Evolutionary conservation across 257 asterid species (phyloP).

Genomic region (Catharanthus roseus): DNA sequence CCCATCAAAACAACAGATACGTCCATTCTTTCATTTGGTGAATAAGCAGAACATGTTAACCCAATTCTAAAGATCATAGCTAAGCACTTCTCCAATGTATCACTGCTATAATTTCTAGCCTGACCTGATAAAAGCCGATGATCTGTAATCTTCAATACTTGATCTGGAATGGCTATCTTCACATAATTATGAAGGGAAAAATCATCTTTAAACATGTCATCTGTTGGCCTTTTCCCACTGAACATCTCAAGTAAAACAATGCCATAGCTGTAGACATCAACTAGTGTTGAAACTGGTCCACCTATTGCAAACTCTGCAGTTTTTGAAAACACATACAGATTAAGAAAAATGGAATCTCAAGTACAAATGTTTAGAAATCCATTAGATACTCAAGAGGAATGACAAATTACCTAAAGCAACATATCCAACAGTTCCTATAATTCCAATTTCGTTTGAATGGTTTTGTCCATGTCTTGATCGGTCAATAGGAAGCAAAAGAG

Average conservation of each 20-base stretch:
- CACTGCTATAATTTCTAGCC: neutral
- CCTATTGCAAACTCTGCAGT: constrained; percentile 1
- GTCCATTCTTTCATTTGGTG: constrained; percentile 20
- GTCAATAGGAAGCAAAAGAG: constrained; percentile 12
- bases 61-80: constrained; percentile 16
- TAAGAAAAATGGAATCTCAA: neutral
- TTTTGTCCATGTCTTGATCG: neutral
- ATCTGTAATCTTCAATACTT: constrained; percentile 11
- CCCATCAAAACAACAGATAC: constrained; percentile 24
- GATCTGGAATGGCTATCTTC: constrained; percentile 9
- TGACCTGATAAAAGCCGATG: constrained; percentile 2
- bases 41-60: constrained; percentile 23
- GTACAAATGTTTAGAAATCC: too few species aligned
- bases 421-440: constrained; percentile 18
- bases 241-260: constrained; percentile 3
- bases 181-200: constrained; percentile 17
- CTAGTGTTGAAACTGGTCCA: constrained; percentile 3
- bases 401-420: constrained; percentile 4
- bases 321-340: neutral
- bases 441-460: neutral
- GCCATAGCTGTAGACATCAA: constrained; percentile 4
- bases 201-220: neutral
- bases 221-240: constrained; percentile 1
- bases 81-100: constrained; percentile 8
- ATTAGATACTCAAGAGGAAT: neutral